phyloP scores from a whole-genome alignment of 148 eudicot genomes.

The Amaranthus cruentus region DNA sequence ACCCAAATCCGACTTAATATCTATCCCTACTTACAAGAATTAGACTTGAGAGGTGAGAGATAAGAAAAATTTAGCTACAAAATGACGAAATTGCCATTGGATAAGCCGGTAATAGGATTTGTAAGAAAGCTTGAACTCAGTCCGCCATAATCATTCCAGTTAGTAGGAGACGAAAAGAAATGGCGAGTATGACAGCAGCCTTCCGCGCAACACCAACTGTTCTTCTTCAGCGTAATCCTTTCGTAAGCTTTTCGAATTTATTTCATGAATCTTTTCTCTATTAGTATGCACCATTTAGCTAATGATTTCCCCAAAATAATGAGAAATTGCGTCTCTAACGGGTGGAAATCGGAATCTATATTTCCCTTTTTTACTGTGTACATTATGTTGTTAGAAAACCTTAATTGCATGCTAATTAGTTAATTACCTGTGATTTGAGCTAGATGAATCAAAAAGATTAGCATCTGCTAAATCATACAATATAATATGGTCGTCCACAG shows the following conservation, averaged over 20 bases:
- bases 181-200: slow-evolving; percentile 21
- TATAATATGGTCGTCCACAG: too few relatives aligned
- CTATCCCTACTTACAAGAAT: too few relatives aligned
- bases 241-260: slow-evolving; percentile 16
- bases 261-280: not conserved
- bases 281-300: not conserved
- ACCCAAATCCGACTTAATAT: too few relatives aligned
- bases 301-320: not conserved
- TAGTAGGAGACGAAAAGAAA: not conserved
- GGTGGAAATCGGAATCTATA: not conserved
- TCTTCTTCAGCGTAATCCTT: slow-evolving; percentile 12
- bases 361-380: not conserved
- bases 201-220: slow-evolving; percentile 4
- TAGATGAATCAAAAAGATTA: too few relatives aligned
- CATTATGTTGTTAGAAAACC: not conserved
- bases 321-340: not conserved
- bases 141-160: not conserved
- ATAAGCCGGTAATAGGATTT: too few relatives aligned
- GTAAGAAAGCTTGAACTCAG: not conserved
- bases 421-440: too few relatives aligned
- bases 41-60: too few relatives aligned
- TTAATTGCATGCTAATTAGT: not conserved
- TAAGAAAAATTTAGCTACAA: too few relatives aligned
- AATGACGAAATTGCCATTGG: too few relatives aligned
- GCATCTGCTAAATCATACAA: too few relatives aligned